Evolutionary conservation across 1,284 basidiomycete genomes (phyloP).

Genomic region (Tylopilus sp.): DNA sequence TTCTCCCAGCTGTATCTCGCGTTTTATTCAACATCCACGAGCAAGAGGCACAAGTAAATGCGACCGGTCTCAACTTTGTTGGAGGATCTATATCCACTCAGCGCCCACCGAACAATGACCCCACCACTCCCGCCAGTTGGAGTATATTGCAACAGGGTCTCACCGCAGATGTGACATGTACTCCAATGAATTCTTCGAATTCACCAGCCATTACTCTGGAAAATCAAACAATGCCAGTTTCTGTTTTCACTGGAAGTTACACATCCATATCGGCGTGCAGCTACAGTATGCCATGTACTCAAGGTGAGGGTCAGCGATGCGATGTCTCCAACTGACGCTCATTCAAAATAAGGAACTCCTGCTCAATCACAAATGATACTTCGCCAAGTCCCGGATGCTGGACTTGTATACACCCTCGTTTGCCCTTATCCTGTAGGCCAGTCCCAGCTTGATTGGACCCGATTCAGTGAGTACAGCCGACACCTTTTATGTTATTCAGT

Average conservation of each 20-base stretch:
- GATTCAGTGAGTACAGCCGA: constrained; percentile 1
- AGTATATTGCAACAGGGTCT: constrained; percentile 19
- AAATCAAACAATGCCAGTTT: neutral
- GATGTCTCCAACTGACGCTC: neutral
- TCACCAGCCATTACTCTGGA: neutral
- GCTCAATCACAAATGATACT: constrained; percentile 5
- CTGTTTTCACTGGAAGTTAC: neutral
- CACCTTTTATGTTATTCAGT: too few relatives aligned
- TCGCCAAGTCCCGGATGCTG: neutral
- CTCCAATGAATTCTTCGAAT: neutral
- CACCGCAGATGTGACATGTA: constrained; percentile 18
- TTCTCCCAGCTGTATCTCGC: constrained; percentile 12
- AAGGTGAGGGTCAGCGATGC: neutral
- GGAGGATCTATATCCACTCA: neutral
- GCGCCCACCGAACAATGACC: neutral
- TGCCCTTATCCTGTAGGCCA: constrained; percentile 10
- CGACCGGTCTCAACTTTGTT: constrained; percentile 1
- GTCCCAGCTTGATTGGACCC: constrained; percentile 1
- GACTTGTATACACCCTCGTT: constrained; percentile 14
- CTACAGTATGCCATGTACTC: neutral
- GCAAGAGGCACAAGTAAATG: neutral
- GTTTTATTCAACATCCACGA: neutral
- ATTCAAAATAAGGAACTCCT: constrained; percentile 6
- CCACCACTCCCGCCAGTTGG: constrained; percentile 5
- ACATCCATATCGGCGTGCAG: neutral